These are phyloP conservation scores for Tolypocladium amazonense DNA, from an alignment of 2,329 filamentous ascomycete species.

Conservation along the genomic window DNA sequence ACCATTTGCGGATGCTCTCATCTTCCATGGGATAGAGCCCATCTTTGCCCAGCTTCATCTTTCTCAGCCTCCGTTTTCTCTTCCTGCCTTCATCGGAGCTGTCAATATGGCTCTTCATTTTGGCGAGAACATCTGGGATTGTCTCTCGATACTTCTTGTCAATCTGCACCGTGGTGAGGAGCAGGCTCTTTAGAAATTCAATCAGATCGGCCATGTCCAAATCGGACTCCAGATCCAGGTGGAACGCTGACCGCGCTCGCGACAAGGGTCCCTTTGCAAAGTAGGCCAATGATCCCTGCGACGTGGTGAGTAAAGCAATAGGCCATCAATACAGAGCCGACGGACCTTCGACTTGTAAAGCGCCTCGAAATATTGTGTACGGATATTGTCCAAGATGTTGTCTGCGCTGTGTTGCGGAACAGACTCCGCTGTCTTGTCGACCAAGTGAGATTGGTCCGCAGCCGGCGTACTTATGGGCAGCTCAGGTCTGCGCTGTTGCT, in stretches of 20 bases:
- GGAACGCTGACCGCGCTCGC: conserved; percentile 60
- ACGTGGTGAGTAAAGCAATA: conserved; percentile 6
- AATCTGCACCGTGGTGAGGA: conserved; percentile 56
- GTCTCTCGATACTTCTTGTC: conserved; percentile 75
- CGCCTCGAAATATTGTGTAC: conserved; percentile 47
- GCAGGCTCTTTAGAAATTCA: conserved; percentile 55
- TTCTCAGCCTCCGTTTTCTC: conserved; percentile 48
- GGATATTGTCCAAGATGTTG: conserved; percentile 46
- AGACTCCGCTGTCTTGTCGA: conserved; percentile 2
- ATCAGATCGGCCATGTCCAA: conserved; percentile 54
- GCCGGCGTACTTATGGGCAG: background rate
- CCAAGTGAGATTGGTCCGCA: background rate
- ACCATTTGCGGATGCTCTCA: conserved; percentile 57
- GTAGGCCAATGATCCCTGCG: conserved; percentile 65
- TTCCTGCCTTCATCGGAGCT: conserved; percentile 36
- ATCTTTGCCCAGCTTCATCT: conserved; percentile 55
- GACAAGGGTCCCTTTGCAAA: conserved; percentile 76
- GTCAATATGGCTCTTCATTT: conserved; percentile 46
- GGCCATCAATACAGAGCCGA: conserved; percentile 16
- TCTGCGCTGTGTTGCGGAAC: conserved; percentile 31
- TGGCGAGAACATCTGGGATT: conserved; percentile 49
- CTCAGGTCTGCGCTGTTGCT: conserved; percentile 3
- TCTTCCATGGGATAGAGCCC: conserved; percentile 60
- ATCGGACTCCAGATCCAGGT: conserved; percentile 48
- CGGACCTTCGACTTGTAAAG: conserved; percentile 53